phyloP scores from a whole-genome alignment of 129 eudicot genomes.

The Erigeron canadensis region DNA sequence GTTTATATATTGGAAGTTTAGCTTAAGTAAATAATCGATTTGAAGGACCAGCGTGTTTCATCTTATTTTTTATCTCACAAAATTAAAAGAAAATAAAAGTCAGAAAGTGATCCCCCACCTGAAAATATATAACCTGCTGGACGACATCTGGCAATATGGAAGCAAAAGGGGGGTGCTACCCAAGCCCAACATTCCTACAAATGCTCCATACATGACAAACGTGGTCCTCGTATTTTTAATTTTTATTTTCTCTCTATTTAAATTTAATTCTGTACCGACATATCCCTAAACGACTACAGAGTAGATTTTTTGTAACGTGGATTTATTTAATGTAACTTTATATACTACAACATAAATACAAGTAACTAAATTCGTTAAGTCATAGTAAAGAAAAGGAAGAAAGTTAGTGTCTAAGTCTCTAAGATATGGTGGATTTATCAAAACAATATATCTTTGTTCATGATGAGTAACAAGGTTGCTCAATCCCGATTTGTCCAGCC shows the following conservation, averaged over 20 bases:
- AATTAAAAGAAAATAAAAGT: no score
- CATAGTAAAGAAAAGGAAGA: background rate
- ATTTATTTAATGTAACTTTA: background rate
- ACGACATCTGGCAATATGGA: constrained; percentile 18
- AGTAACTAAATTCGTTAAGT: background rate
- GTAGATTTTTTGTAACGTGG: background rate
- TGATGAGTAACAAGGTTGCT: no score
- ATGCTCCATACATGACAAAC: constrained; percentile 17
- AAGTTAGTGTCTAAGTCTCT: no score
- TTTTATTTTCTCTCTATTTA: background rate
- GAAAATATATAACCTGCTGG: constrained; percentile 13
- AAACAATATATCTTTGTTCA: no score
- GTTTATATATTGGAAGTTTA: no score
- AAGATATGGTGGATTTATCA: background rate
- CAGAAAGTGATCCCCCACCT: background rate
- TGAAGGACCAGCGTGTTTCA: no score
- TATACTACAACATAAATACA: background rate
- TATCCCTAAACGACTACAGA: background rate
- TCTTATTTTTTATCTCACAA: background rate
- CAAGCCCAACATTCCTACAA: background rate
- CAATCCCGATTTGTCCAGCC: no score
- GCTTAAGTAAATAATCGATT: no score
- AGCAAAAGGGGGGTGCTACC: no score
- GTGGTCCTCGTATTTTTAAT: constrained; percentile 8
- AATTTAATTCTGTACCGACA: background rate